Conservation (phyloP, 2,329 filamentous ascomycete genomes). For the Coleophoma eucalyptorum region DNA sequence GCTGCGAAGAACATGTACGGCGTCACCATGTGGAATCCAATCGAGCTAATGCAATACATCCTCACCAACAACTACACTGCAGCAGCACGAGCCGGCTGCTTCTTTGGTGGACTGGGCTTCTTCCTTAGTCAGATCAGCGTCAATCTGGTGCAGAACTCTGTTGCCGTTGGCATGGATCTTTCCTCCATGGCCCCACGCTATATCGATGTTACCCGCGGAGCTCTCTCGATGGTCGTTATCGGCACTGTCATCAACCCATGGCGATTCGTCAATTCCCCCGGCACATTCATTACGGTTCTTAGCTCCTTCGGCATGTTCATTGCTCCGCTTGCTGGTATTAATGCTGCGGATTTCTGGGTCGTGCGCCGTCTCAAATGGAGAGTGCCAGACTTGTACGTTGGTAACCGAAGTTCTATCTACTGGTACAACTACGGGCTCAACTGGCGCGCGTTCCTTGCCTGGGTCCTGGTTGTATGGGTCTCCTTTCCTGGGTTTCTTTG, state of each 20-base stretch:
- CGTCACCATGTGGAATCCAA: constrained; percentile 3
- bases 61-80: constrained; percentile 3
- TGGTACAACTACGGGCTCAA: too few species aligned
- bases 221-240: neutral
- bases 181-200: constrained; percentile 2
- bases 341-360: constrained; percentile 3
- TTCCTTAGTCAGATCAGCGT: neutral
- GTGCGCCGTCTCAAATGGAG: neutral
- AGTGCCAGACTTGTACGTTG: too few species aligned
- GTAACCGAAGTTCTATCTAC: too few species aligned
- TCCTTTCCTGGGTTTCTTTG: too few species aligned
- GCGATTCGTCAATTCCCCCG: constrained; percentile 6
- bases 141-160: constrained; percentile 2
- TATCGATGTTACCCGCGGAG: constrained; percentile 3
- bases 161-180: constrained; percentile 8
- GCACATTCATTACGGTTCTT: constrained; percentile 8
- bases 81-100: neutral
- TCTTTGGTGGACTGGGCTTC: too few species aligned
- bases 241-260: constrained; percentile 2
- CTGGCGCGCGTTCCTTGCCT: too few species aligned
- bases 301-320: constrained; percentile 4
- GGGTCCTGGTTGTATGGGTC: too few species aligned
- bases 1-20: constrained; percentile 3
- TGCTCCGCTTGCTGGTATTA: constrained; percentile 2
- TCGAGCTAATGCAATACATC: constrained; percentile 3